Evolutionary conservation across 345 rosid species (phyloP), one percentile per base, ranked within the genome.

Genomic region (Acer negundo): DNA sequence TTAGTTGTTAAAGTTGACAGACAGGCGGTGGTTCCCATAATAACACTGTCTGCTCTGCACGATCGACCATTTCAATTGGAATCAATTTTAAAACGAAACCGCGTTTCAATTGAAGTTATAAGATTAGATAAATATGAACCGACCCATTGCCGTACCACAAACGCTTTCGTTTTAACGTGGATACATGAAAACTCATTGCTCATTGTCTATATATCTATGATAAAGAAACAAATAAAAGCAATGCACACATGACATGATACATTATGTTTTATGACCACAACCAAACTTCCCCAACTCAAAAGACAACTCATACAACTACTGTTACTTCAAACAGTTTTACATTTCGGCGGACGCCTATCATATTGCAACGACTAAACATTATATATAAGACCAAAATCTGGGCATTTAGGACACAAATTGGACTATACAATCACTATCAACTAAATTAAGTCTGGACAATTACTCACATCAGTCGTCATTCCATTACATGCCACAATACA

Each of bases 1-100:
- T 70, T 70, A 58, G 51, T 22, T 40, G 67, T n/a, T 28, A 59
- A 63, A 15, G 7, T 51, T 63, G 62, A 46, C 70, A 49, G 71
- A 64, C 7, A 19, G 53, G 51, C 53, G 15, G n/a, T 53, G 72
- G 78, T 72, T 31, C 78, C 77, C 72, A 51, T 4, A 12, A 12
- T 2, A 10, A 22, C 23, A 65, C 53, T 51, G 63, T 35, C 63
- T 66, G 78, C 78, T 65, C 38, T 35, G 38, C 38, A 35, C 38
- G 38, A 35, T 35, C 78, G 64, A 51, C 20, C 70, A 4, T 51
- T 75, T 75, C 9, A 47, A 23, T 74, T 63, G 19, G 28, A 28
- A 63, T 62, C 40, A 6, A 46, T 63, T 75, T 75, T 64, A 51
- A 65, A 66, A 35, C 15, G 71, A 75, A 75, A 66, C 49, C 71